A percentile compares a stretch with the other conserved stretches of the same genome.
Evolutionary conservation across 768 basidiomycete species (phyloP).

Genomic region (Austroboletus eburneus): DNA sequence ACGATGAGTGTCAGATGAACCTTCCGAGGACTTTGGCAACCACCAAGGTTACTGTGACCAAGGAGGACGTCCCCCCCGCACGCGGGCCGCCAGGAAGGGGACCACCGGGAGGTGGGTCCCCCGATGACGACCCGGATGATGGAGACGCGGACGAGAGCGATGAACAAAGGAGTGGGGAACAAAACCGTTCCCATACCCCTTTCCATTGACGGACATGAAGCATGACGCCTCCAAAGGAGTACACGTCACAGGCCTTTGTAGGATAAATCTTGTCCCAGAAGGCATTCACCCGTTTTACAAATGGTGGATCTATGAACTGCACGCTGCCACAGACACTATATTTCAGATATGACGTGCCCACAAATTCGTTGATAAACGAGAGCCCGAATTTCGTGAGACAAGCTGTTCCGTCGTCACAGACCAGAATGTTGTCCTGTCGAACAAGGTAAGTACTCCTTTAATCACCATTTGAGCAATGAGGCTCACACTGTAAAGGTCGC

Average conservation of each 20-base stretch:
- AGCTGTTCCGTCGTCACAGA: conserved; percentile 36
- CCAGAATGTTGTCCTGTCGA: conserved; percentile 38
- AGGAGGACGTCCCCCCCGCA: too few species aligned
- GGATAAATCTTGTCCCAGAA: conserved; percentile 8
- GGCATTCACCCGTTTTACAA: conserved; percentile 3
- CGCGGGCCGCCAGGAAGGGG: too few species aligned
- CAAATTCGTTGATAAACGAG: conserved; percentile 22
- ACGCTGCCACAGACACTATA: conserved; percentile 37
- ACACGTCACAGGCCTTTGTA: conserved; percentile 21
- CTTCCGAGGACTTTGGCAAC: too few species aligned
- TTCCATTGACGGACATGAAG: conserved; percentile 22
- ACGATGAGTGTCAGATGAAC: conserved; percentile 5
- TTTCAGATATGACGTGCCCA: conserved; percentile 27
- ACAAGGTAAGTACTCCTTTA: background rate
- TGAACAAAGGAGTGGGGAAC: background rate
- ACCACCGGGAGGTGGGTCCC: too few species aligned
- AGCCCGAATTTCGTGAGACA: conserved; percentile 50
- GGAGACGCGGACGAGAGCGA: too few species aligned
- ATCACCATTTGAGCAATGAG: background rate
- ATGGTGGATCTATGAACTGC: conserved; percentile 43
- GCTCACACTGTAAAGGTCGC: conserved; percentile 36
- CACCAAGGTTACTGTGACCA: too few species aligned
- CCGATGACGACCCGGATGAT: too few species aligned
- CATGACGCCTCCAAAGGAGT: conserved; percentile 36
- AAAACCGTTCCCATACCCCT: too few species aligned